Evolutionary conservation across 345 rosid genomes (phyloP).

Genomic region (Syzygium grande): DNA sequence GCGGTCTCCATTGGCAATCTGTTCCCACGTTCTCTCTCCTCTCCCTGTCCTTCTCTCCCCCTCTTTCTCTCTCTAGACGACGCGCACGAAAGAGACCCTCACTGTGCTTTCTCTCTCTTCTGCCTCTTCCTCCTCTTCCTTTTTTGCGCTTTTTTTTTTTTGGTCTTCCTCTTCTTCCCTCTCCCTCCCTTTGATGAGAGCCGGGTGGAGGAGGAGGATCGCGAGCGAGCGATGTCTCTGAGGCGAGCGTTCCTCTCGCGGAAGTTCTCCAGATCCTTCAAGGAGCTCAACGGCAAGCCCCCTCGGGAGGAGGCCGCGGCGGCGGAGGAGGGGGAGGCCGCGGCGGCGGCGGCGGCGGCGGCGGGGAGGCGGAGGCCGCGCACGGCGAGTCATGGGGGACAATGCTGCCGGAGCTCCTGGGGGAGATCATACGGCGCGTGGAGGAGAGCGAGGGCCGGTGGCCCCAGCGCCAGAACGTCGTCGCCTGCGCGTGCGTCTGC

Average conservation of each 20-base stretch:
- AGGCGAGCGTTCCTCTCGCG: constrained; percentile 48
- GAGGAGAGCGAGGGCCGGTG: constrained; percentile 67
- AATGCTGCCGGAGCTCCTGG: constrained; percentile 72
- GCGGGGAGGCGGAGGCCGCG: constrained; percentile 3
- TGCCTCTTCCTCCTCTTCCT: background rate
- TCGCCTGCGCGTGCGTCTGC: constrained; percentile 72
- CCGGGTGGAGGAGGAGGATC: background rate
- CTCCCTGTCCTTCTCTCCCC: background rate
- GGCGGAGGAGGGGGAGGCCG: background rate
- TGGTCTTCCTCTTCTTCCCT: background rate
- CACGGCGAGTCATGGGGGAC: constrained; percentile 51
- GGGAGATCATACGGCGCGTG: constrained; percentile 72
- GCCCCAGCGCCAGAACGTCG: constrained; percentile 69
- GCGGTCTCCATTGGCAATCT: background rate
- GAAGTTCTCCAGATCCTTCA: constrained; percentile 49
- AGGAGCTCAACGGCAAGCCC: constrained; percentile 2
- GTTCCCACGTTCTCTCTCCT: background rate
- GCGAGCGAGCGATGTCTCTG: constrained; percentile 33
- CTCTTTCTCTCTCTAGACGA: background rate
- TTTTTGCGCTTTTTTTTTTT: background rate
- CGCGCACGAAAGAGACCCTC: background rate
- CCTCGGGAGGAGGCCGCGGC: background rate
- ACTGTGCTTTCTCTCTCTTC: background rate
- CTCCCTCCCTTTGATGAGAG: background rate
- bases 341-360: background rate